phyloP scores from a whole-genome alignment of 2,329 filamentous ascomycete species.

The Epicoccum sorghinum region DNA sequence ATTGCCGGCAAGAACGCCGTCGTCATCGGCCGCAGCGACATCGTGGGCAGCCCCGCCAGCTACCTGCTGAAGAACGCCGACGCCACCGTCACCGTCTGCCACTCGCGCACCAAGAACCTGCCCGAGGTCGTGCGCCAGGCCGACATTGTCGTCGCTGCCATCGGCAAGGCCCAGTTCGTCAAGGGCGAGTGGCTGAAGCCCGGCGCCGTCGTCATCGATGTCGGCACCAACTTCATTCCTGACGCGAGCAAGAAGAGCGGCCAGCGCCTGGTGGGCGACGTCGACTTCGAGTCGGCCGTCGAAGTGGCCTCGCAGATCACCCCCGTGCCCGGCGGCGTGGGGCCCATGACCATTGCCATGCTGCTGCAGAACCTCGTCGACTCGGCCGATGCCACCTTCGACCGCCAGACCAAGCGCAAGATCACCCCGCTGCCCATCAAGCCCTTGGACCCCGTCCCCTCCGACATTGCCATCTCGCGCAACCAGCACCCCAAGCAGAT shows the following conservation, averaged over 20 bases:
- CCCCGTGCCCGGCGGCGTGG: slow-evolving; percentile 93
- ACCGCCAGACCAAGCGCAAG: slow-evolving; percentile 78
- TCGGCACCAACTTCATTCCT: slow-evolving; percentile 94
- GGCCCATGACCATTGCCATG: slow-evolving; percentile 99
- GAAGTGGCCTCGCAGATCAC: slow-evolving; percentile 93
- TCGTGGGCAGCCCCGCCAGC: slow-evolving; percentile 95
- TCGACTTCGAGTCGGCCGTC: slow-evolving; percentile 84
- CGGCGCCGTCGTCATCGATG: slow-evolving; percentile 94
- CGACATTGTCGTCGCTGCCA: slow-evolving; percentile 89
- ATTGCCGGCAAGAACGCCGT: slow-evolving; percentile 91
- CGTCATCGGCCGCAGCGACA: slow-evolving; percentile 92
- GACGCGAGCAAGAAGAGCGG: slow-evolving; percentile 92
- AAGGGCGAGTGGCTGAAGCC: slow-evolving; percentile 96
- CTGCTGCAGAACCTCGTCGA: slow-evolving; percentile 93
- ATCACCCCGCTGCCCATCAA: slow-evolving; percentile 85
- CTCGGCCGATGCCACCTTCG: slow-evolving; percentile 80
- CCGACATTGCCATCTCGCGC: slow-evolving; percentile 90
- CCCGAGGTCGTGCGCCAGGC: slow-evolving; percentile 78
- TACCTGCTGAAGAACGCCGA: slow-evolving; percentile 94
- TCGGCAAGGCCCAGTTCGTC: slow-evolving; percentile 85
- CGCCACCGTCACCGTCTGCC: slow-evolving; percentile 95
- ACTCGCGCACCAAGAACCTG: slow-evolving; percentile 82
- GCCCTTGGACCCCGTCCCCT: slow-evolving; percentile 81
- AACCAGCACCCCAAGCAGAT: slow-evolving; percentile 92
- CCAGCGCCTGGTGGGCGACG: slow-evolving; percentile 89